These are phyloP conservation scores for Linnemannia zychae DNA, from an alignment of 192 early-diverging fungal genomes.

Conservation along the genomic window DNA sequence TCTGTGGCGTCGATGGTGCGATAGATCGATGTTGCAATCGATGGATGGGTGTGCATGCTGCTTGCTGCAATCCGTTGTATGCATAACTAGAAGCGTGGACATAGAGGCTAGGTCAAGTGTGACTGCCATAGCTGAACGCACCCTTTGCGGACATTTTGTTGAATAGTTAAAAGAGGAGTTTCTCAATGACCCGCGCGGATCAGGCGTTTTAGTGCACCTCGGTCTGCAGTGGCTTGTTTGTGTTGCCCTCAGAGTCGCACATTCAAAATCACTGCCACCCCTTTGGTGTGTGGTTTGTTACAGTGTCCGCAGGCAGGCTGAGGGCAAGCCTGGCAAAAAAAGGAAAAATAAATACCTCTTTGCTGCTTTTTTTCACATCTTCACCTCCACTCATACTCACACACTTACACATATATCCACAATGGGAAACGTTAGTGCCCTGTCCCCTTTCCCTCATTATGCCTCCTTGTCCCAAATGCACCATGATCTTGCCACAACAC, in stretches of 20 bases:
- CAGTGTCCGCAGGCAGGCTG: neutral
- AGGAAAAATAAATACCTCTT: constrained; percentile 2
- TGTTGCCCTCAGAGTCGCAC: neutral
- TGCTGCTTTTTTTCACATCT: neutral
- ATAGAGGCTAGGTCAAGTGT: neutral
- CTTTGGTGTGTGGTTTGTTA: neutral
- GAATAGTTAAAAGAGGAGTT: constrained; percentile 48
- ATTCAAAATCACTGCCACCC: neutral
- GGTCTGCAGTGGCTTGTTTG: constrained; percentile 18
- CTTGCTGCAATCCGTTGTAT: neutral
- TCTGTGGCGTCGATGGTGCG: neutral
- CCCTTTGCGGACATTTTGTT: constrained; percentile 53
- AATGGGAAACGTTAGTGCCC: constrained; percentile 43
- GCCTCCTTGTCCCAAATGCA: too few relatives aligned
- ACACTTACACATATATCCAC: constrained; percentile 19
- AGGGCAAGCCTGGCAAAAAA: neutral
- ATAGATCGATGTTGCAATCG: constrained; percentile 10
- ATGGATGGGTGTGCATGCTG: constrained; percentile 15
- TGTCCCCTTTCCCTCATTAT: neutral
- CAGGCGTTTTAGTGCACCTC: constrained; percentile 1
- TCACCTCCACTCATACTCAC: neutral
- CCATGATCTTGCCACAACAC: neutral
- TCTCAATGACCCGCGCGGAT: constrained; percentile 23
- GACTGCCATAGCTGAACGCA: constrained; percentile 37
- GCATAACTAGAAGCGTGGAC: neutral